Base-by-base conservation (phyloP, 2,329 filamentous ascomycete species). In the Colletotrichum echinochloae region DNA sequence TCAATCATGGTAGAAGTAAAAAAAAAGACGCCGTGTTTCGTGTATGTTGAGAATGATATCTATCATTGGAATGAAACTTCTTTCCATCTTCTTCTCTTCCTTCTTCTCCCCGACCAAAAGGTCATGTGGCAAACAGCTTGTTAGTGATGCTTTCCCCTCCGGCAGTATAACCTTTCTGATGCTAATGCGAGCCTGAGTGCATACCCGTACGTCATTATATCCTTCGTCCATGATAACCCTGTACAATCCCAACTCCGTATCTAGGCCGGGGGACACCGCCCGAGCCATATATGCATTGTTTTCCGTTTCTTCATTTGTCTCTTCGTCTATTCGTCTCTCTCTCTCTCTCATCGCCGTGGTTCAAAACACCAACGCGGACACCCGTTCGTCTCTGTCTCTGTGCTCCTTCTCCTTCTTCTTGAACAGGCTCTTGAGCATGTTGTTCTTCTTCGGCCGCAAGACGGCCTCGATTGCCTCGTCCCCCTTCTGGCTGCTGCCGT, bases 401-500 rank as follows among this genome's bases (percentile, higher is more conserved):
- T 81, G 80, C 46, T 83, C 83, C 75, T 79, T 82, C 28, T 84
- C 81, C 78, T 86, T 86, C 79, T 82, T 86, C 81, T 86, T 87
- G 76, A 90, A 89, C 67, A 90, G 73, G 3, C 83, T 79, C 81
- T 89, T 89, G 72, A 90, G 83, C 86, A 89, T 87, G 75, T 84
- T 89, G 74, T 85, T 82, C 72, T 82, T 82, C 77, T 85, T 87
- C 12, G 84, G 82, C 49, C 83, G 79, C n/a, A 86, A 72, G 2
- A 83, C 81, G 37, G 81, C 65, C n/a, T 82, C 80, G 57, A 81
- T 73, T 8, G 76, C 75, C 41, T 72, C 63, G 54, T 77, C 78
- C 14, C 76, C 77, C 41, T 78, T 81, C 60, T 81, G 81, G 75
- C 72, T 81, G 78, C 41, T 73, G 48, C 78, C 77, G 55, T 81